Percentiles rank a stretch among this genome's conserved stretches.
phyloP scores from a whole-genome alignment of 805 yeast species.

The Barnettozyma vustinii region DNA sequence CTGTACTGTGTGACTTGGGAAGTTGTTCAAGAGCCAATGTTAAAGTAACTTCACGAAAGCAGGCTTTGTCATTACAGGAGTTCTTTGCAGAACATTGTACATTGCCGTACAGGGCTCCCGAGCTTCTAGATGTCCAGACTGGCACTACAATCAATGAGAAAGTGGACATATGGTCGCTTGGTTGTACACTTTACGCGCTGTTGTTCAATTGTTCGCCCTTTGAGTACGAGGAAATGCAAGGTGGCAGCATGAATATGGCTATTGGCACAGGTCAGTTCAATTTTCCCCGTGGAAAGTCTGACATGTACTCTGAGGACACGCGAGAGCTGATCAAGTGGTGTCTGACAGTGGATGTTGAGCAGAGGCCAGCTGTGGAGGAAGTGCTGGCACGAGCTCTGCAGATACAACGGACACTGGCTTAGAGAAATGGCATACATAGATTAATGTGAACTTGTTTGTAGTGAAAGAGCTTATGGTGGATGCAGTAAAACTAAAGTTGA shows the following conservation, averaged over 20 bases:
- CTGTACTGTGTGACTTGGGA: constrained; percentile 82
- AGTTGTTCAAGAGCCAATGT: constrained; percentile 64
- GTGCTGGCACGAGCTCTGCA: constrained; percentile 47
- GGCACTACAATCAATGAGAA: constrained; percentile 62
- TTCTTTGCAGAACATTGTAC: constrained; percentile 82
- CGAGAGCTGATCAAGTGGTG: constrained; percentile 55
- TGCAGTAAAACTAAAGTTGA: too few species aligned
- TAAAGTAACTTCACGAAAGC: constrained; percentile 50
- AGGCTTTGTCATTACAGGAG: constrained; percentile 74
- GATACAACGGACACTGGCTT: constrained; percentile 24
- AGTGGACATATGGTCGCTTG: constrained; percentile 89
- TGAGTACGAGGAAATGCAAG: constrained; percentile 76
- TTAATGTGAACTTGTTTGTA: too few species aligned
- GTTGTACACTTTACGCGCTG: constrained; percentile 74
- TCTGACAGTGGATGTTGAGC: constrained; percentile 51
- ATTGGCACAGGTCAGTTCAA: constrained; percentile 46
- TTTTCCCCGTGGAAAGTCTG: constrained; percentile 23
- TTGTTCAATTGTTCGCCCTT: constrained; percentile 83
- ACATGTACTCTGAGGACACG: constrained; percentile 47
- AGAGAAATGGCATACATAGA: not conserved
- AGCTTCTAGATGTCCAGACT: constrained; percentile 69
- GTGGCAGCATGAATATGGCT: constrained; percentile 77
- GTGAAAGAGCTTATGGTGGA: too few species aligned
- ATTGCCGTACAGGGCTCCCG: constrained; percentile 87
- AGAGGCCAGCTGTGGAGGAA: constrained; percentile 61